These are phyloP conservation scores for Russula virescens DNA, from an alignment of 768 basidiomycete genomes.

Conservation along the genomic window DNA sequence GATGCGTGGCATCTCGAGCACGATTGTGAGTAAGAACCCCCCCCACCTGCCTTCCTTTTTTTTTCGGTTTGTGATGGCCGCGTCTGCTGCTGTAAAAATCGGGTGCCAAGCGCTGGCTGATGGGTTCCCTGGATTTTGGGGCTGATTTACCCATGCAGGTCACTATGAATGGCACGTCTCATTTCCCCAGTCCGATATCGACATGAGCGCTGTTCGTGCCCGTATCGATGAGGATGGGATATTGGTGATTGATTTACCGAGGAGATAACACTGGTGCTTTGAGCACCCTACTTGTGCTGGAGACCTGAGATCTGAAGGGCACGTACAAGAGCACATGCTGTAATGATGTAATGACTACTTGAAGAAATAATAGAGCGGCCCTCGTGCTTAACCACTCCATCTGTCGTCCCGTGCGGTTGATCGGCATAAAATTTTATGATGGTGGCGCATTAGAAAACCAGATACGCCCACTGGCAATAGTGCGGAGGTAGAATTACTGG, in stretches of 20 bases:
- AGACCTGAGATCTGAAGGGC: not conserved
- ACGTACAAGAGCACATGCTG: too few species aligned
- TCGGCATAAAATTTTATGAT: not conserved
- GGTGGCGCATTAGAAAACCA: not conserved
- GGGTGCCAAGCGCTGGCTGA: not conserved
- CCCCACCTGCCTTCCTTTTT: too few species aligned
- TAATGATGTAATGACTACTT: too few species aligned
- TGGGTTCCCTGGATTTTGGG: not conserved
- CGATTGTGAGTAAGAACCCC: conserved; percentile 5
- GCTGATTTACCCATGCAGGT: not conserved
- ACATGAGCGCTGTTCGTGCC: conserved; percentile 6
- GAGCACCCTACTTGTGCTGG: not conserved
- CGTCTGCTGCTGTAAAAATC: too few species aligned
- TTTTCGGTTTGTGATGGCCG: not conserved
- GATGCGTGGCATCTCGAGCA: conserved; percentile 21
- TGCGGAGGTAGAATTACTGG: too few species aligned
- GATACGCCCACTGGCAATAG: too few species aligned
- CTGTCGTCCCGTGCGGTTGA: not conserved
- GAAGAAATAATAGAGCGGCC: too few species aligned
- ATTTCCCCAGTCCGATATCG: not conserved
- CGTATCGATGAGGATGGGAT: conserved; percentile 5
- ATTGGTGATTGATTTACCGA: conserved; percentile 9
- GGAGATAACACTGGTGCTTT: not conserved
- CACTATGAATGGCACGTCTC: conserved; percentile 19
- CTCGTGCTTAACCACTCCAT: not conserved